Base-by-base conservation (phyloP, 2,329 filamentous ascomycete species). In the Verticillium dahliae region DNA sequence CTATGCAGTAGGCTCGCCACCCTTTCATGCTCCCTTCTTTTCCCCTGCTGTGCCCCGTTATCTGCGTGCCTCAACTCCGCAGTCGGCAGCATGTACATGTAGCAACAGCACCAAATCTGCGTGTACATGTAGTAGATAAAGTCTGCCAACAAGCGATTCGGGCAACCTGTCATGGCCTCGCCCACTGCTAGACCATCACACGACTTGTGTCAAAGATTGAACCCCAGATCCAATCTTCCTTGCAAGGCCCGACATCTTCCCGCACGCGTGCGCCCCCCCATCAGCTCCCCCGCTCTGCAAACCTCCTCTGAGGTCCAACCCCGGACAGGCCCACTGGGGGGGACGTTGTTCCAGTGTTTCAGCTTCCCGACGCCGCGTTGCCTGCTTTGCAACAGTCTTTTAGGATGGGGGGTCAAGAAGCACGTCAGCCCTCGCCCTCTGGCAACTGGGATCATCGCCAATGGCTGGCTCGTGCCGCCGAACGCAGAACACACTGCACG, bases 271-370 rank as follows among this genome's bases (percentile, higher is more conserved):
- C 15, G 39, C 7, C 39, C 39, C 39, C 11, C 15, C 39, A 7
- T 9, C 35, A 13, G 35, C 35, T n/a, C 39, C 39, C 39, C 6
- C 14, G 7, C 15, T 15, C 39, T n/a, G n/a, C 14, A 45, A 9
- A 45, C 39, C n/a, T 5, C 39, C 62, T 22, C 57, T 4, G 57
- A 61, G 56, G 50, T 62, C 62, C 50, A n/a, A 65, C 60, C 63
- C 63, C 62, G 45, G 60, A 63, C 52, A 38, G 50, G 38, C 37
- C 63, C 62, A 65, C 63, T 37, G 56, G 57, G 34, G 34, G 18
- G 61, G 54, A 52, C 60, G 52, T 59, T 60, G 60, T 65, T 63
- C 63, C 63, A 65, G 63, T 57, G 63, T 62, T 63, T 65, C 63
- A 63, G 62, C 60, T 63, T 41, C 56, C 45, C 22, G 45, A 22